Evolutionary conservation across 495 filamentous ascomycete species (phyloP).

Genomic region (Penicillium flavigenum): DNA sequence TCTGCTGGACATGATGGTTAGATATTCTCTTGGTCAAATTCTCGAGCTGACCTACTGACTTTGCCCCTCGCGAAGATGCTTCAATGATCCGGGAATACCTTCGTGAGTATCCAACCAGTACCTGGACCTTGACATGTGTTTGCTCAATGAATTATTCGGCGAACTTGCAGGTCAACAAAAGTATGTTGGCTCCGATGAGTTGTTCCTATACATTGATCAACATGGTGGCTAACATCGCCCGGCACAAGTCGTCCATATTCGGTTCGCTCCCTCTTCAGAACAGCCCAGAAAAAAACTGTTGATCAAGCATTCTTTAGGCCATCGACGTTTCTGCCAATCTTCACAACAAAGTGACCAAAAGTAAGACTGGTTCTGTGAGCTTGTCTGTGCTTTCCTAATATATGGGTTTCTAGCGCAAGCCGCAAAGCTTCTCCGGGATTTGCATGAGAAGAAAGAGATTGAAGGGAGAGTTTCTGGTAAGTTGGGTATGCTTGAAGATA

Average conservation of each 20-base stretch:
- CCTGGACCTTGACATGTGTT: neutral
- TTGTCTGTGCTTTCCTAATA: conserved; percentile 13
- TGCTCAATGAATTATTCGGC: neutral
- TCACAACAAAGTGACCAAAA: conserved; percentile 66
- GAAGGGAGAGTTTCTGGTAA: conserved; percentile 57
- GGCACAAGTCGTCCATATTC: conserved; percentile 60
- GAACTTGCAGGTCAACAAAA: conserved; percentile 53
- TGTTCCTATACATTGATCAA: neutral
- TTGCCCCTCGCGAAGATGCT: conserved; percentile 19
- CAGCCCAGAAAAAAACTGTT: neutral
- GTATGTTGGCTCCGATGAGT: conserved; percentile 31
- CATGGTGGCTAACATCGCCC: conserved; percentile 4
- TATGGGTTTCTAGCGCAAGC: conserved; percentile 46
- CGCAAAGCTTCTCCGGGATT: conserved; percentile 61
- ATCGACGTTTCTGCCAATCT: conserved; percentile 66
- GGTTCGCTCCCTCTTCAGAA: conserved; percentile 29
- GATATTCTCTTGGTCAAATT: conserved; percentile 2
- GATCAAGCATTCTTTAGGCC: conserved; percentile 40
- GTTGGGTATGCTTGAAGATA: conserved; percentile 1
- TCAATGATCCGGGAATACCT: conserved; percentile 55
- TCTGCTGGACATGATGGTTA: conserved; percentile 42
- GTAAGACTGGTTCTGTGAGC: conserved; percentile 27
- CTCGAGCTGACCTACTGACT: conserved; percentile 19
- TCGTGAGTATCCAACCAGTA: conserved; percentile 41
- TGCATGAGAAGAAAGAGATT: conserved; percentile 60